A percentile compares a stretch with the other conserved stretches of the same genome.
phyloP scores from a whole-genome alignment of 164 flowering plant genomes.

The Litsea cubeba region DNA sequence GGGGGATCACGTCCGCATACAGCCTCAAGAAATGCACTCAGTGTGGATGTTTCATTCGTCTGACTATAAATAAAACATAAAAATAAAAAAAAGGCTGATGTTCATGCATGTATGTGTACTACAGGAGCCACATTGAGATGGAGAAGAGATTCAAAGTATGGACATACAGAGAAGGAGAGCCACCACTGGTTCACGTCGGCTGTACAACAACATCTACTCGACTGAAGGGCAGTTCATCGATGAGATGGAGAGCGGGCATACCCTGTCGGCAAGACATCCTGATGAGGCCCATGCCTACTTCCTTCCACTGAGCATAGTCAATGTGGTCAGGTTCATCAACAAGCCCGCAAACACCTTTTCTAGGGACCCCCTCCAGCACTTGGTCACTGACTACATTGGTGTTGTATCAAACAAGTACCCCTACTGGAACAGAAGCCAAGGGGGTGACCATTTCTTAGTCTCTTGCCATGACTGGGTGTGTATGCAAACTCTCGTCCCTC shows the following conservation, averaged over 20 bases:
- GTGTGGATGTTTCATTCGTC: too few relatives aligned
- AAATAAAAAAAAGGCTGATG: too few relatives aligned
- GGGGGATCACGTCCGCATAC: too few relatives aligned
- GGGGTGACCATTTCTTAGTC: constrained; percentile 83
- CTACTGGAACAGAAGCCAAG: constrained; percentile 66
- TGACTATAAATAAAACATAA: too few relatives aligned
- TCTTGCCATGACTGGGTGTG: constrained; percentile 90
- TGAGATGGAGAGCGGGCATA: constrained; percentile 27
- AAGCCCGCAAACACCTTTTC: constrained; percentile 20
- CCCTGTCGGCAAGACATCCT: background rate
- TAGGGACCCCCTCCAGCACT: constrained; percentile 26
- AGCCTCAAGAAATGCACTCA: too few relatives aligned
- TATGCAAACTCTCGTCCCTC: background rate
- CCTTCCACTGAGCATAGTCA: constrained; percentile 43
- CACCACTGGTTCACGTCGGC: constrained; percentile 47
- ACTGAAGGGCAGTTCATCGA: constrained; percentile 62
- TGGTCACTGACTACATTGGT: constrained; percentile 49
- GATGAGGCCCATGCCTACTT: constrained; percentile 12
- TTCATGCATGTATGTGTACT: background rate
- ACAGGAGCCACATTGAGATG: constrained; percentile 41
- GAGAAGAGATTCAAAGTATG: constrained; percentile 63
- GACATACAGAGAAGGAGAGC: constrained; percentile 62
- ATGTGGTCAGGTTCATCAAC: constrained; percentile 53
- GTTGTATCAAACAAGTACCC: constrained; percentile 57
- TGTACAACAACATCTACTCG: constrained; percentile 44